Percentiles rank a stretch among this genome's conserved stretches.
Evolutionary conservation across 164 flowering plant species (phyloP).

Genomic region (Litsea cubeba): DNA sequence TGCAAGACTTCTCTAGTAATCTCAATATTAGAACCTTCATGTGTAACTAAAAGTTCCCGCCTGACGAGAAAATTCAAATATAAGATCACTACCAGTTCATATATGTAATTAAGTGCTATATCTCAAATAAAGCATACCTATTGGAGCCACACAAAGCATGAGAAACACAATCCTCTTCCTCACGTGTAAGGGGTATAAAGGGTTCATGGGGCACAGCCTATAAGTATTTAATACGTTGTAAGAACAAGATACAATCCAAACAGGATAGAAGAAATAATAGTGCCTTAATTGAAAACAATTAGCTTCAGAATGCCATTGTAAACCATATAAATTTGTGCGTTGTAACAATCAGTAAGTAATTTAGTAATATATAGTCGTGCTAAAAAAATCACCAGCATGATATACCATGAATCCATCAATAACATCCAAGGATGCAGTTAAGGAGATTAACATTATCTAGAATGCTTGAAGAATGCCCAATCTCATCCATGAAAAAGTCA

Average conservation of each 20-base stretch:
- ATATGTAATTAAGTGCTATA: not conserved
- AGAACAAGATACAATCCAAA: not conserved
- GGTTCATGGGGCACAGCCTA: slow-evolving; percentile 46
- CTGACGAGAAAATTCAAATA: slow-evolving; percentile 28
- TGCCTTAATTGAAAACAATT: not conserved
- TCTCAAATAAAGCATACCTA: slow-evolving; percentile 29
- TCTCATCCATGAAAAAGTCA: not conserved
- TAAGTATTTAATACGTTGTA: not conserved
- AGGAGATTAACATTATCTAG: not conserved
- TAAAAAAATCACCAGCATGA: no score
- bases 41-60: slow-evolving; percentile 54
- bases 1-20: slow-evolving; percentile 68
- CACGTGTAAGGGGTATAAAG: slow-evolving; percentile 60
- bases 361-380: no score
- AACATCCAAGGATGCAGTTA: not conserved
- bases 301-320: not conserved
- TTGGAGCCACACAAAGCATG: slow-evolving; percentile 45
- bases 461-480: not conserved
- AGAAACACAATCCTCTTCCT: slow-evolving; percentile 58
- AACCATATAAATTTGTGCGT: not conserved
- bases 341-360: not conserved
- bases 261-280: not conserved
- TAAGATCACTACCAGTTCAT: not conserved
- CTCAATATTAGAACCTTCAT: slow-evolving; percentile 69
- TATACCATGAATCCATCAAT: not conserved